phyloP scores from a whole-genome alignment of 805 yeast genomes.

The Hanseniaspora singularis region DNA sequence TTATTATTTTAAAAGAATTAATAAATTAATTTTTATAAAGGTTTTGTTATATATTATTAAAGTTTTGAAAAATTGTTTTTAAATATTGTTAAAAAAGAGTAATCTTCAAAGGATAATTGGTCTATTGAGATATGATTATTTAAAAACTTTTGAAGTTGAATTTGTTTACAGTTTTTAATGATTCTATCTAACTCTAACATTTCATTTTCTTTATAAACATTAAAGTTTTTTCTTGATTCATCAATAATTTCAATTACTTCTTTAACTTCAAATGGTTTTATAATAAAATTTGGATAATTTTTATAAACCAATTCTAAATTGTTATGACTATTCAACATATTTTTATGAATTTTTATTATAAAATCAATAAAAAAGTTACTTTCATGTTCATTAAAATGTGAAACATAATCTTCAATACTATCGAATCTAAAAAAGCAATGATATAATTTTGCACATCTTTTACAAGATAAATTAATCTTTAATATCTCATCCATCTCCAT shows the following conservation, averaged over 20 bases:
- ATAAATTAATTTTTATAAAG: too few relatives aligned
- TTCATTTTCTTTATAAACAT: neutral
- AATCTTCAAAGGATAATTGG: neutral
- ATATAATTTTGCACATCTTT: neutral
- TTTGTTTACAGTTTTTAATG: neutral
- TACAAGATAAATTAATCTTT: neutral
- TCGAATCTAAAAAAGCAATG: neutral
- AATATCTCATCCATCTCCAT: neutral
- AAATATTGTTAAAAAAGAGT: too few relatives aligned
- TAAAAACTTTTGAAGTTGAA: neutral
- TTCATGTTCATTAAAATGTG: neutral
- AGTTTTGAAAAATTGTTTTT: too few relatives aligned
- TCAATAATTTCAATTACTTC: constrained; percentile 1
- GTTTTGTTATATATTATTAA: too few relatives aligned
- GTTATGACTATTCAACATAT: neutral
- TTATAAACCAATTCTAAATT: too few relatives aligned
- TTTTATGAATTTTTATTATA: neutral
- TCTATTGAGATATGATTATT: neutral
- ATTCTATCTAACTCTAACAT: neutral
- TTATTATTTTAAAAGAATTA: too few relatives aligned
- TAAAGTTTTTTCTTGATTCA: neutral
- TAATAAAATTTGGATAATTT: neutral
- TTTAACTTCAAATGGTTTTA: neutral
- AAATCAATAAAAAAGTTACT: neutral
- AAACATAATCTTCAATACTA: neutral